phyloP scores from a whole-genome alignment of 805 yeast genomes.

The Hanseniaspora occidentalis region DNA sequence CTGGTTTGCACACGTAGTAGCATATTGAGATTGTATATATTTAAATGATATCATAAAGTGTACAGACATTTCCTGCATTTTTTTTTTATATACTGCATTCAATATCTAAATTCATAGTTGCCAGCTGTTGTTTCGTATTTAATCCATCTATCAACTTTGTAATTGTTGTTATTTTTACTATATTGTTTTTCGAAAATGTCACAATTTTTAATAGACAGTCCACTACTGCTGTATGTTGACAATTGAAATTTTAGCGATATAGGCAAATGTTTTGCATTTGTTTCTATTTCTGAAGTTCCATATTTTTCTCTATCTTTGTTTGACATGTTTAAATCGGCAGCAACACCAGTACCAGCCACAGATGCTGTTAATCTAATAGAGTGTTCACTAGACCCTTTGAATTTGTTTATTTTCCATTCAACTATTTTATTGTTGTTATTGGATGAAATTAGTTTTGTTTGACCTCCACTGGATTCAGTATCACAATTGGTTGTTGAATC shows the following conservation, averaged over 20 bases:
- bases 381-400: constrained; percentile 50
- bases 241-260: constrained; percentile 56
- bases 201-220: constrained; percentile 60
- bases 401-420: constrained; percentile 58
- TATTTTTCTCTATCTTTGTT: no score
- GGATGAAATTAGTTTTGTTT: constrained; percentile 33
- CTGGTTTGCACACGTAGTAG: no score
- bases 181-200: constrained; percentile 42
- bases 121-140: constrained; percentile 68
- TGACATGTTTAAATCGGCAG: no score
- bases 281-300: no score
- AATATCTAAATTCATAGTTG: constrained; percentile 67
- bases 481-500: constrained; percentile 39
- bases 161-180: constrained; percentile 23
- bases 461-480: constrained; percentile 43
- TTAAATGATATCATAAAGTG: no score
- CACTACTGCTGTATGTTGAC: constrained; percentile 66
- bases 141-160: constrained; percentile 78
- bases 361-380: constrained; percentile 15
- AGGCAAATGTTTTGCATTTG: constrained; percentile 66
- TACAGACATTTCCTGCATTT: no score
- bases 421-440: constrained; percentile 34
- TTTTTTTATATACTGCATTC: constrained; percentile 6
- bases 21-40: no score
- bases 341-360: no score